phyloP scores from a whole-genome alignment of 768 basidiomycete species.

The Sporobolomyces roseus region DNA sequence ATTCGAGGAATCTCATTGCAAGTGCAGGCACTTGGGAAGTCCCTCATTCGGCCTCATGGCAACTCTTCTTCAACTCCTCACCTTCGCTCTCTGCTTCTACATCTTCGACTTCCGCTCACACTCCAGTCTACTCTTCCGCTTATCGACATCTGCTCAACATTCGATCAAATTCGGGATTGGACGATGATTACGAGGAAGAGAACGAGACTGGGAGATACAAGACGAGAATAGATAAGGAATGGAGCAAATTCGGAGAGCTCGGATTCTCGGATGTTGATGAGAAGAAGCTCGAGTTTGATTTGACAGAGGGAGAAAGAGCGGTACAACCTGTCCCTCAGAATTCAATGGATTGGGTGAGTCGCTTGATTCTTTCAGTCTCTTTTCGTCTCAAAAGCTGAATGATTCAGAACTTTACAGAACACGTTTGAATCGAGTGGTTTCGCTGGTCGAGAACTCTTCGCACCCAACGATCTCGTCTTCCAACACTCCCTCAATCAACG shows the following conservation, averaged over 20 bases:
- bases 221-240: slow-evolving; percentile 57
- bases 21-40: slow-evolving; percentile 58
- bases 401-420: too few species aligned
- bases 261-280: slow-evolving; percentile 53
- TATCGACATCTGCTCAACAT: slow-evolving; percentile 46
- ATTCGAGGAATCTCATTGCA: slow-evolving; percentile 75
- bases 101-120: slow-evolving; percentile 3
- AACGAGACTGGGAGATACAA: slow-evolving; percentile 35
- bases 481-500: slow-evolving; percentile 57
- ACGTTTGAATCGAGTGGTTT: slow-evolving; percentile 43
- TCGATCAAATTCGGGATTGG: slow-evolving; percentile 35
- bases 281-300: slow-evolving; percentile 83
- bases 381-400: neutral
- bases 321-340: slow-evolving; percentile 50
- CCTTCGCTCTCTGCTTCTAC: neutral
- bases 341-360: slow-evolving; percentile 44
- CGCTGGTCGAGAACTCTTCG: slow-evolving; percentile 41
- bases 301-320: slow-evolving; percentile 78
- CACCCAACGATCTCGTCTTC: slow-evolving; percentile 61
- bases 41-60: slow-evolving; percentile 46
- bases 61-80: slow-evolving; percentile 29
- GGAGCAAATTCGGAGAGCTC: slow-evolving; percentile 71
- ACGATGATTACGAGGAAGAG: slow-evolving; percentile 36
- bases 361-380: neutral
- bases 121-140: slow-evolving; percentile 29